These are phyloP conservation scores for Malus hybrid DNA, from an alignment of 331 rosid genomes.

Conservation along the genomic window DNA sequence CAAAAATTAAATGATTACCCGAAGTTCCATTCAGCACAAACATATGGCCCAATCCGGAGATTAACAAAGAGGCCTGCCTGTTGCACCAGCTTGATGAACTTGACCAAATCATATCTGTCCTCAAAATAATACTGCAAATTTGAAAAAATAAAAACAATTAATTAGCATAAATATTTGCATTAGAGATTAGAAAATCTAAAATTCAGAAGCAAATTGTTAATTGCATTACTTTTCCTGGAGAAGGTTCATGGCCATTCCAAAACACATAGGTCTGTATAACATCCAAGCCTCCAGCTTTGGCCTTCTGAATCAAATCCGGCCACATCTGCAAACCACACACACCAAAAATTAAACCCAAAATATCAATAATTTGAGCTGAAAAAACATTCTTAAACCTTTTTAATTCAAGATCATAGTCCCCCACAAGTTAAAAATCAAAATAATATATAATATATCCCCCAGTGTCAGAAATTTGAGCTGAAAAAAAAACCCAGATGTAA, in stretches of 20 bases:
- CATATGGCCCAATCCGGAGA: slow-evolving; percentile 90
- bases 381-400: neutral
- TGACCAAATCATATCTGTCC: slow-evolving; percentile 80
- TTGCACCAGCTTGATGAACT: slow-evolving; percentile 76
- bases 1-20: slow-evolving; percentile 41
- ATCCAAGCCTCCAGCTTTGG: slow-evolving; percentile 97
- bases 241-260: slow-evolving; percentile 96
- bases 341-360: neutral
- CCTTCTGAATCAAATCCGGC: slow-evolving; percentile 88
- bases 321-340: slow-evolving; percentile 63
- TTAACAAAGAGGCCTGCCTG: slow-evolving; percentile 87
- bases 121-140: slow-evolving; percentile 71
- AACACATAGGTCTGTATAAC: slow-evolving; percentile 95
- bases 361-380: neutral
- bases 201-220: neutral
- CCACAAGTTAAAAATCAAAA: too few relatives aligned
- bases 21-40: slow-evolving; percentile 95
- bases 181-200: neutral
- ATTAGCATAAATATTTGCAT: neutral
- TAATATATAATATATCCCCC: too few relatives aligned
- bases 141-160: neutral
- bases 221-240: slow-evolving; percentile 63
- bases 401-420: neutral
- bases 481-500: neutral
- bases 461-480: too few relatives aligned